Percentiles rank a stretch among this genome's conserved stretches.
Evolutionary conservation across 2,329 filamentous ascomycete species (phyloP).

Genomic region (Amesomyces nigricolor): DNA sequence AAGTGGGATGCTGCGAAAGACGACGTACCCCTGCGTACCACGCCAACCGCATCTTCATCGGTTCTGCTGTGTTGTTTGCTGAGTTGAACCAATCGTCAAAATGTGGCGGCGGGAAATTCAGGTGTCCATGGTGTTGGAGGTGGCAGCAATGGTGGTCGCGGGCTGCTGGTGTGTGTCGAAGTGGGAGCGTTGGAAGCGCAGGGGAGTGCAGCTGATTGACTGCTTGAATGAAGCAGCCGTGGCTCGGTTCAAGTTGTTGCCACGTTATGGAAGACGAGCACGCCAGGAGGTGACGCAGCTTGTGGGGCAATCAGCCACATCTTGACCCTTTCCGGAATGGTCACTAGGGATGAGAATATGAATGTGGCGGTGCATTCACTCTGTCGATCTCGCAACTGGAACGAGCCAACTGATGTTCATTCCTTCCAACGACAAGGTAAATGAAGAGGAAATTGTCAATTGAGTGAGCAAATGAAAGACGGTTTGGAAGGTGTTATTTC

Average conservation of each 20-base stretch:
- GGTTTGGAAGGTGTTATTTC: too few species aligned
- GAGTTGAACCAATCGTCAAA: slow-evolving; percentile 8
- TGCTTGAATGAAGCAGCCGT: slow-evolving; percentile 10
- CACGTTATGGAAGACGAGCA: slow-evolving; percentile 28
- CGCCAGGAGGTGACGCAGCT: slow-evolving; percentile 10
- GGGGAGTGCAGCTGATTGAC: not conserved
- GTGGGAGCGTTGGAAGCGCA: too few species aligned
- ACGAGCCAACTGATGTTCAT: too few species aligned
- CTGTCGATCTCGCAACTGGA: too few species aligned
- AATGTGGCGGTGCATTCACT: too few species aligned
- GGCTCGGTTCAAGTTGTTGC: slow-evolving; percentile 27
- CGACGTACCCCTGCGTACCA: slow-evolving; percentile 56
- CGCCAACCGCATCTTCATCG: slow-evolving; percentile 49
- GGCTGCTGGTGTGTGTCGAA: not conserved
- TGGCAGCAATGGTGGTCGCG: slow-evolving; percentile 5
- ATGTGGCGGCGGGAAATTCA: slow-evolving; percentile 22
- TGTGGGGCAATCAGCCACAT: slow-evolving; percentile 11
- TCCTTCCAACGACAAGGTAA: too few species aligned
- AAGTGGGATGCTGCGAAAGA: not conserved
- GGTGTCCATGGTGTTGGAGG: slow-evolving; percentile 33
- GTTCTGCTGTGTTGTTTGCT: slow-evolving; percentile 4
- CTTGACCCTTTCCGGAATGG: not conserved
- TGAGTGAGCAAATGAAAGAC: too few species aligned
- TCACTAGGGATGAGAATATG: not conserved
- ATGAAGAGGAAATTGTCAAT: too few species aligned